Evolutionary conservation across 345 rosid species (phyloP), one percentile per base, ranked within the genome.

Genomic region (Citrus mangshanensis): DNA sequence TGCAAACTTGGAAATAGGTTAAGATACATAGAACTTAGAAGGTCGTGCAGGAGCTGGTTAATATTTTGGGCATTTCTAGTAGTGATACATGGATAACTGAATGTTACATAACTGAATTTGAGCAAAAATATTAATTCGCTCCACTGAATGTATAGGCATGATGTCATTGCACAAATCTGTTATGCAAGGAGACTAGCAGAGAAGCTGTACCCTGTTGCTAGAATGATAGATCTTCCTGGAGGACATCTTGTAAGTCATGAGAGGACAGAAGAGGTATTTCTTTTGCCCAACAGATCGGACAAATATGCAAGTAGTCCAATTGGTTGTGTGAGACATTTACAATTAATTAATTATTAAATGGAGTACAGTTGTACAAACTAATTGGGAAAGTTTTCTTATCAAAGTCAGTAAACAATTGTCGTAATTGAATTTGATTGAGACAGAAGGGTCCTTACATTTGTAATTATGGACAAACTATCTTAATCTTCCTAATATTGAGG

Each of bases 221-320:
- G 89, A 84, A 93, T 96, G 98, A 84, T 94, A 70, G 98, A 96
- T 80, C 95, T 96, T 81, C 95, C 89, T 67, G 99, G 99, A 54
- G 99, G 95, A 64, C 99, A 96, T 91, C 90, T 96, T 74, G 93
- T 96, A 83, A 93, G 98, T 84, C 98, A 92, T 68, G 98, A 96
- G 90, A 90, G 93, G 81, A 87, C 88, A 32, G 86, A 85, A 84
- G 98, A 96, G 99, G 99, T 96, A 91, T 81, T 67, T 74, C 54
- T 21, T 72, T 32, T 64, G 49, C 59, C 27, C n/a, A 64, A 64
- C 65, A 49, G 42, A 32, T 75, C 10, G 2, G 70, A 42, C 12
- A 16, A 24, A 12, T n/a, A 24, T 34, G 42, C 42, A 59, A 73
- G 24, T 42, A 42, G 51, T 46, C 22, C 22, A 54, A 54, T 54